Percentiles rank a stretch among this genome's conserved stretches.
These are phyloP conservation scores for Posidonia oceanica DNA, from an alignment of 116 monocot genomes.

Conservation along the genomic window DNA sequence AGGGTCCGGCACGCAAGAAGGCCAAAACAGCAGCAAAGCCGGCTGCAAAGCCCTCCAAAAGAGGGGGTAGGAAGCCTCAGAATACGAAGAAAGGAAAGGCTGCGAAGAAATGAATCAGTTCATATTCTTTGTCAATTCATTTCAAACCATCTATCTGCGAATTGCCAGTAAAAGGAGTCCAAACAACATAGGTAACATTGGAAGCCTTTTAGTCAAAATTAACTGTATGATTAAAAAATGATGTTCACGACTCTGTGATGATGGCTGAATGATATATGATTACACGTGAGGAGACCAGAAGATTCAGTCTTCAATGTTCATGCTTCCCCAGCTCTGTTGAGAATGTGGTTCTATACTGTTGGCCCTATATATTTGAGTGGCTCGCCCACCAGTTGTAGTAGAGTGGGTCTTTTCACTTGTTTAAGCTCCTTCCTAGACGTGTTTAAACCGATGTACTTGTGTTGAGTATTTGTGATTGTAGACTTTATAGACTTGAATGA, in stretches of 20 bases:
- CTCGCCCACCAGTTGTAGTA: no score
- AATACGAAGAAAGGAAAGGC: slow-evolving; percentile 27
- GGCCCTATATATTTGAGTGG: no score
- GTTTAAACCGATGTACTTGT: no score
- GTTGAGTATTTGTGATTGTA: no score
- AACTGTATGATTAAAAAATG: background rate
- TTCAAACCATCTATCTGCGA: background rate
- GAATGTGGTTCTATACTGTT: no score
- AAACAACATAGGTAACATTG: background rate
- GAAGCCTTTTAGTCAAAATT: background rate
- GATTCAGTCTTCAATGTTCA: no score
- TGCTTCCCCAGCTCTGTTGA: no score
- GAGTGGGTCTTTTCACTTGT: no score
- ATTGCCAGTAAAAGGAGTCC: background rate
- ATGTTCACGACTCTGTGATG: background rate
- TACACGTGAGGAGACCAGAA: no score
- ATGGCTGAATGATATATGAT: no score
- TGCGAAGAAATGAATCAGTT: slow-evolving; percentile 27
- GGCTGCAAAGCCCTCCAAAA: slow-evolving; percentile 29
- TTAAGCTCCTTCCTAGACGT: no score
- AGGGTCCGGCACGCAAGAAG: slow-evolving; percentile 26
- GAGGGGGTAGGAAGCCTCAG: slow-evolving; percentile 34
- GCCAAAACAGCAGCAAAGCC: slow-evolving; percentile 23
- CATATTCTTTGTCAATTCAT: background rate
- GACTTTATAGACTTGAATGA: no score